phyloP scores from a whole-genome alignment of 345 rosid genomes.

The Eucalyptus sp. region DNA sequence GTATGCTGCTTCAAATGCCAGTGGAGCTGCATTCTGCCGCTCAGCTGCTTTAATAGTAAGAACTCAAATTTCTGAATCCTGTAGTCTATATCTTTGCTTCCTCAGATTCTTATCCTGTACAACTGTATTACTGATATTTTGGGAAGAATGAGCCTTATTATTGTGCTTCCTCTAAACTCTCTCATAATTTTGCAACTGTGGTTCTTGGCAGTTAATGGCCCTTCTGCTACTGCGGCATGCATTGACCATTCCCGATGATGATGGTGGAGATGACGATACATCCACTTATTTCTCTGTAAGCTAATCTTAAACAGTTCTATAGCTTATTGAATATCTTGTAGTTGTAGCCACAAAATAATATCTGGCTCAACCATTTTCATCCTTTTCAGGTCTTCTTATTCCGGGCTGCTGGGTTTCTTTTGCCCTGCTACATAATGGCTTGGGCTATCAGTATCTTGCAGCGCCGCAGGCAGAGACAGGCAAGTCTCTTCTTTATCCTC shows the following conservation, averaged over 20 bases:
- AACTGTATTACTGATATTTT: background rate
- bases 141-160: background rate
- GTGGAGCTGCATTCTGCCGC: constrained; percentile 88
- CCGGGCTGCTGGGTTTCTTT: constrained; percentile 65
- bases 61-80: background rate
- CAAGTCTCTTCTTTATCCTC: background rate
- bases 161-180: background rate
- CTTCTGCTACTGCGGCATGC: constrained; percentile 77
- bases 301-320: background rate
- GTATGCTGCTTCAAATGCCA: constrained; percentile 66
- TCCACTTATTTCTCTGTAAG: constrained; percentile 76
- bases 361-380: background rate
- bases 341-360: background rate
- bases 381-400: constrained; percentile 65
- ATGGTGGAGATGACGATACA: constrained; percentile 50
- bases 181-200: background rate
- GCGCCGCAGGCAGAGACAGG: constrained; percentile 43
- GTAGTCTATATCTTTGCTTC: background rate
- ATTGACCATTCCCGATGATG: constrained; percentile 50
- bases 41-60: constrained; percentile 80
- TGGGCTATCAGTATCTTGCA: constrained; percentile 49
- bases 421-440: constrained; percentile 51
- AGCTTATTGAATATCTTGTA: background rate
- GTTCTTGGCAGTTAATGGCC: constrained; percentile 56
- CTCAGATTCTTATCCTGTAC: background rate